Percentiles rank a stretch among this genome's conserved stretches.
phyloP scores from a whole-genome alignment of 805 yeast genomes.

The Cyberlindnera galapagoensis region DNA sequence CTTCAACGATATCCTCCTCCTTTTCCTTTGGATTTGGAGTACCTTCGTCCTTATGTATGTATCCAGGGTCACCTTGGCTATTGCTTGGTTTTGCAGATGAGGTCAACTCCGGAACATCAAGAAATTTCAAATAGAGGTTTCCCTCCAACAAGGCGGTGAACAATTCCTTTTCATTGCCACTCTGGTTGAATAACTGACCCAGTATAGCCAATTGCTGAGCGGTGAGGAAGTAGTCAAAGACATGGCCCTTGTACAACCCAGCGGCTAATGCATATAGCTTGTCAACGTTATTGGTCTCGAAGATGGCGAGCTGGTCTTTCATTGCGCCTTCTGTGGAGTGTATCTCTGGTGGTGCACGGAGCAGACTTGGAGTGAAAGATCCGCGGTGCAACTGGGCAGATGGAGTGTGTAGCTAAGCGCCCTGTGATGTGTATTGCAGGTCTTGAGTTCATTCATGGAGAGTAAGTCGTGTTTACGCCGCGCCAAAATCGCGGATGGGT shows the following conservation, averaged over 20 bases:
- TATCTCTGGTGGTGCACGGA: too few species aligned
- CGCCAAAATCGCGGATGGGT: too few species aligned
- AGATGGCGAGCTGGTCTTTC: conserved; percentile 16
- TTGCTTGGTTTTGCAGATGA: conserved; percentile 1
- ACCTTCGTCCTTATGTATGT: conserved; percentile 17
- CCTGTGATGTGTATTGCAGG: too few species aligned
- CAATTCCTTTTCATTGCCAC: conserved; percentile 18
- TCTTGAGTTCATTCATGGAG: too few species aligned
- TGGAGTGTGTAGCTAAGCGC: too few species aligned
- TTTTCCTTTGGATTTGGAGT: too few species aligned
- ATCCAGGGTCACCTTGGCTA: conserved; percentile 2
- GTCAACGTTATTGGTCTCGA: conserved; percentile 23
- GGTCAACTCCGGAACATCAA: conserved; percentile 5
- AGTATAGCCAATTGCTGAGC: conserved; percentile 50
- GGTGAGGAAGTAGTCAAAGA: conserved; percentile 43
- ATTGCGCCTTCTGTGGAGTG: too few species aligned
- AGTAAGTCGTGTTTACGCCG: too few species aligned
- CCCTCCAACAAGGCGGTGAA: conserved; percentile 42
- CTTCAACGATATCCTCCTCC: conserved; percentile 33
- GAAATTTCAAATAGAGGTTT: conserved; percentile 23
- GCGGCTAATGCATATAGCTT: conserved; percentile 19
- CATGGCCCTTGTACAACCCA: conserved; percentile 26
- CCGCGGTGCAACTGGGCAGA: too few species aligned
- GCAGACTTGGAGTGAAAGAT: too few species aligned
- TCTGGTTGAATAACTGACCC: conserved; percentile 35